A percentile compares a stretch with the other conserved stretches of the same genome.
Conservation (phyloP, 495 filamentous ascomycete species). For the Penicillium egyptiacum region DNA sequence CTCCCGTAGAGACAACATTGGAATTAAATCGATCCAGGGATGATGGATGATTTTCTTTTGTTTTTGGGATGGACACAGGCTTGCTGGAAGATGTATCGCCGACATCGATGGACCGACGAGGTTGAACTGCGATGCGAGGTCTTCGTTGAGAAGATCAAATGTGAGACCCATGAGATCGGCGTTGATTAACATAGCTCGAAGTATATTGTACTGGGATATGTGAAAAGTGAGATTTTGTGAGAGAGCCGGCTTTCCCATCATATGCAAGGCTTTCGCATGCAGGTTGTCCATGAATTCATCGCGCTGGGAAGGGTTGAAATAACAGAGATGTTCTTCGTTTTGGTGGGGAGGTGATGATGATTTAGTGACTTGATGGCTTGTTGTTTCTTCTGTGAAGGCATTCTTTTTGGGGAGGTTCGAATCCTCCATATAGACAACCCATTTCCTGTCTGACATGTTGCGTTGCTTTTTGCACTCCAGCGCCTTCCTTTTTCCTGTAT, state of each 20-base stretch:
- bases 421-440: constrained; percentile 23
- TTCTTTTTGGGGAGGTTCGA: background rate
- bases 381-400: background rate
- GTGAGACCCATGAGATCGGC: constrained; percentile 23
- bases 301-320: background rate
- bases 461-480: constrained; percentile 2
- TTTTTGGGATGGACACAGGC: constrained; percentile 18
- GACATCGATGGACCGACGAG: constrained; percentile 14
- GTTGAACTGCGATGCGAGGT: constrained; percentile 27
- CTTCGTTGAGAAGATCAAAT: constrained; percentile 18
- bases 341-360: background rate
- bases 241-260: background rate
- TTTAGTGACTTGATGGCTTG: background rate
- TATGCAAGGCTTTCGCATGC: background rate
- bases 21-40: constrained; percentile 31
- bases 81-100: constrained; percentile 18
- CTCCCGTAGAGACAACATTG: constrained; percentile 21
- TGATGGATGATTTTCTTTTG: constrained; percentile 27
- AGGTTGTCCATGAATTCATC: background rate
- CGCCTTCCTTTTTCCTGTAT: constrained; percentile 23
- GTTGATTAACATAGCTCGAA: constrained; percentile 20
- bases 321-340: background rate
- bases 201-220: constrained; percentile 16
- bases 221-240: background rate
- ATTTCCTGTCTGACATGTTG: constrained; percentile 7